Percentiles rank a stretch among this genome's conserved stretches.
phyloP scores from a whole-genome alignment of 2,329 filamentous ascomycete genomes.

The Pseudocercospora crystallina region DNA sequence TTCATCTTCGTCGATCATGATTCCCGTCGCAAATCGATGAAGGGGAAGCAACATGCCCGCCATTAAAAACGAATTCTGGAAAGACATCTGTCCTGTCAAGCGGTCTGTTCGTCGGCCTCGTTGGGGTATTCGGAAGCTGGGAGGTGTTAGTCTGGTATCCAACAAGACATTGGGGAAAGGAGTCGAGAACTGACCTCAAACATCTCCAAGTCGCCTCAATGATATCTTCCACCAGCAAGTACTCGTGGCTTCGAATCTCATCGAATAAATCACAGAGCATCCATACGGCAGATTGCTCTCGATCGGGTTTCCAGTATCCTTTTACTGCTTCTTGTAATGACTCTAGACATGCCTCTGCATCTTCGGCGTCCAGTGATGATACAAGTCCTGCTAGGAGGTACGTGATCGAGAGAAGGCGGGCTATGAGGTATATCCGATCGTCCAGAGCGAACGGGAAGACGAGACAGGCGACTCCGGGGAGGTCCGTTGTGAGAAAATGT shows the following conservation, averaged over 20 bases:
- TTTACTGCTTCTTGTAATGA: constrained; percentile 13
- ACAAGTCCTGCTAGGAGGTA: constrained; percentile 12
- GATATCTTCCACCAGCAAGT: constrained; percentile 8
- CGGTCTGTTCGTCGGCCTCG: constrained; percentile 6
- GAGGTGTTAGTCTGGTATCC: too few species aligned
- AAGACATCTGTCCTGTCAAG: neutral
- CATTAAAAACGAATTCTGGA: constrained; percentile 5
- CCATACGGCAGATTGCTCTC: constrained; percentile 9
- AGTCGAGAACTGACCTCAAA: neutral
- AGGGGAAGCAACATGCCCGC: constrained; percentile 12
- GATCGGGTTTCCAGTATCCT: constrained; percentile 15
- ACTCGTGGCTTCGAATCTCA: constrained; percentile 16
- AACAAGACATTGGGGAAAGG: too few species aligned
- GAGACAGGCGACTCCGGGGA: constrained; percentile 12
- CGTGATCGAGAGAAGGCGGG: constrained; percentile 12
- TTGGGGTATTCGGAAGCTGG: constrained; percentile 1
- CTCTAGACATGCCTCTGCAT: constrained; percentile 11
- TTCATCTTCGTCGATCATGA: constrained; percentile 15
- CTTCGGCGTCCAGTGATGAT: constrained; percentile 6
- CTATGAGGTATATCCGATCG: constrained; percentile 14
- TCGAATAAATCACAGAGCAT: constrained; percentile 17
- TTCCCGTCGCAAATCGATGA: constrained; percentile 12
- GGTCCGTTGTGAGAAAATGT: constrained; percentile 6
- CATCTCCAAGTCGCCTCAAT: constrained; percentile 10
- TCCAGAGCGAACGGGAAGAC: constrained; percentile 15